phyloP scores from a whole-genome alignment of 2,329 filamentous ascomycete species.

The Rutstroemia sp. region DNA sequence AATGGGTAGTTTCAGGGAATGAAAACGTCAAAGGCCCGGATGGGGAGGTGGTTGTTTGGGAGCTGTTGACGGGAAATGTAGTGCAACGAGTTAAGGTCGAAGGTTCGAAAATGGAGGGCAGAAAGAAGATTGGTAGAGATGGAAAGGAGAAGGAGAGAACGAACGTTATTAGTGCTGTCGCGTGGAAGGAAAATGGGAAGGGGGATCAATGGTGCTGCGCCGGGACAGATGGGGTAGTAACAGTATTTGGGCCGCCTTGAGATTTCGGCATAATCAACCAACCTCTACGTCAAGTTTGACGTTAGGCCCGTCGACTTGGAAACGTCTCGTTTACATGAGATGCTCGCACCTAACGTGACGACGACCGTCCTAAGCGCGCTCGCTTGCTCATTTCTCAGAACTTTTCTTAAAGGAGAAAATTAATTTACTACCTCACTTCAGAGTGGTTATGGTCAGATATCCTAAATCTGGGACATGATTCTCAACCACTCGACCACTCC shows the following conservation, averaged over 20 bases:
- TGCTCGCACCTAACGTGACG: too few species aligned
- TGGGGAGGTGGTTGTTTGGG: constrained; percentile 62
- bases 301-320: too few species aligned
- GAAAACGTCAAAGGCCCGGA: constrained; percentile 40
- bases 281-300: neutral
- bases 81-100: constrained; percentile 51
- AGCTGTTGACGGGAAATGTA: constrained; percentile 66
- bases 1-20: constrained; percentile 72
- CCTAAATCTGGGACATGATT: too few species aligned
- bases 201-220: constrained; percentile 59
- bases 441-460: too few species aligned
- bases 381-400: too few species aligned
- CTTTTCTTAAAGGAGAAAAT: too few species aligned
- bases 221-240: constrained; percentile 58
- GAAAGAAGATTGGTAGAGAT: constrained; percentile 49
- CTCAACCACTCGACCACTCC: too few species aligned
- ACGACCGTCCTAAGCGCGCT: too few species aligned
- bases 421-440: too few species aligned
- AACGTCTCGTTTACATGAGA: neutral
- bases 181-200: constrained; percentile 55
- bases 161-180: constrained; percentile 55
- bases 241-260: constrained; percentile 44
- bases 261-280: neutral
- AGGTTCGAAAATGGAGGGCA: constrained; percentile 27
- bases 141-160: constrained; percentile 51